These are phyloP conservation scores for Lactarius tabidus DNA, from an alignment of 768 basidiomycete genomes.

Conservation along the genomic window DNA sequence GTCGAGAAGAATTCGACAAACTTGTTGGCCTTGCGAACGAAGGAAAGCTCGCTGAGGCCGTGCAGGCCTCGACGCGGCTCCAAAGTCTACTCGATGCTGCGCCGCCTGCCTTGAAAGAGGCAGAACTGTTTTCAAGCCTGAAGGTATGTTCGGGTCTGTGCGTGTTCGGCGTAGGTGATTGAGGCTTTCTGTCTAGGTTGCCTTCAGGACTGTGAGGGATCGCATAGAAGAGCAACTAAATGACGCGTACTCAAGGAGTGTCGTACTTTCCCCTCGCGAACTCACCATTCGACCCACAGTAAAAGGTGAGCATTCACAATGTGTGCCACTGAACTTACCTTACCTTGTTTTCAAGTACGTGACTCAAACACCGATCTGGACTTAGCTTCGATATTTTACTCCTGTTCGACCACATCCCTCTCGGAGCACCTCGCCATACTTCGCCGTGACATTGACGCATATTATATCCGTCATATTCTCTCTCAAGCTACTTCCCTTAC, in stretches of 20 bases:
- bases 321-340: neutral
- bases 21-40: constrained; percentile 46
- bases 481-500: constrained; percentile 47
- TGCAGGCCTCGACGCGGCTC: constrained; percentile 41
- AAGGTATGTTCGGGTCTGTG: constrained; percentile 44
- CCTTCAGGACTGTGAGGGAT: constrained; percentile 50
- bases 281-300: constrained; percentile 50
- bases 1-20: constrained; percentile 43
- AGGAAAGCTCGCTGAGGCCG: constrained; percentile 65
- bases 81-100: constrained; percentile 43
- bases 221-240: constrained; percentile 67
- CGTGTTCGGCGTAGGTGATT: neutral
- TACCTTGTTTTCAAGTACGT: constrained; percentile 44
- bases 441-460: constrained; percentile 56
- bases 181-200: constrained; percentile 40
- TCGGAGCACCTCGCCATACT: constrained; percentile 54
- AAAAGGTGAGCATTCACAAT: constrained; percentile 39
- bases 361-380: constrained; percentile 48
- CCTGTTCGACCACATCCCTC: constrained; percentile 53
- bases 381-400: constrained; percentile 53
- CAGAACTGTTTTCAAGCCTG: constrained; percentile 51
- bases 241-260: constrained; percentile 59
- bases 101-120: constrained; percentile 48
- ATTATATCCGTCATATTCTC: constrained; percentile 58
- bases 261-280: constrained; percentile 47